Conservation (phyloP, 306 rosid genomes). For the Lotus japonicus region DNA sequence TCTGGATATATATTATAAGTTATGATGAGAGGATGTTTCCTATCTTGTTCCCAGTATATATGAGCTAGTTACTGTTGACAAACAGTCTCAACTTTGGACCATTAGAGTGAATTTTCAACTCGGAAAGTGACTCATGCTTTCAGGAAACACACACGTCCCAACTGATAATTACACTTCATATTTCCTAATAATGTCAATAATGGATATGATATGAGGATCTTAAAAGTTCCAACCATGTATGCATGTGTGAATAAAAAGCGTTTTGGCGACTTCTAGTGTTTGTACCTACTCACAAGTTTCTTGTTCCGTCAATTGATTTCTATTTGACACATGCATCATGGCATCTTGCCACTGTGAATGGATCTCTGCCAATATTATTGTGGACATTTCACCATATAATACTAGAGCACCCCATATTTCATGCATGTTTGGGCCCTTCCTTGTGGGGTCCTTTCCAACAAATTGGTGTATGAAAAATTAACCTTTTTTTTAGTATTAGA, state of each 20-base stretch:
- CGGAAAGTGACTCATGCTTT: constrained; percentile 16
- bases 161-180: not conserved
- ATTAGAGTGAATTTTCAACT: not conserved
- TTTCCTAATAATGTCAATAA: constrained; percentile 23
- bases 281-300: constrained; percentile 16
- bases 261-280: constrained; percentile 18
- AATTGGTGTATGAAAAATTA: no score
- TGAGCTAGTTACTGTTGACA: not conserved
- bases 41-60: not conserved
- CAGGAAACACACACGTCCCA: constrained; percentile 6
- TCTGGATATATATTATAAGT: not conserved
- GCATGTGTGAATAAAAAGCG: constrained; percentile 18
- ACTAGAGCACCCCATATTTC: no score
- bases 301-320: constrained; percentile 13
- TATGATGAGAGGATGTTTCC: not conserved
- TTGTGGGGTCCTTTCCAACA: no score
- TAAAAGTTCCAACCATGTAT: not conserved
- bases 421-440: no score
- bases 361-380: constrained; percentile 6
- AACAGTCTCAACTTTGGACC: constrained; percentile 24
- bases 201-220: constrained; percentile 12
- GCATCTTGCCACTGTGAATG: not conserved
- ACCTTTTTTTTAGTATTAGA: no score
- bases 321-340: constrained; percentile 14
- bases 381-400: no score